Base-by-base conservation (phyloP, 2,329 filamentous ascomycete genomes). In the Cercospora zeina region DNA sequence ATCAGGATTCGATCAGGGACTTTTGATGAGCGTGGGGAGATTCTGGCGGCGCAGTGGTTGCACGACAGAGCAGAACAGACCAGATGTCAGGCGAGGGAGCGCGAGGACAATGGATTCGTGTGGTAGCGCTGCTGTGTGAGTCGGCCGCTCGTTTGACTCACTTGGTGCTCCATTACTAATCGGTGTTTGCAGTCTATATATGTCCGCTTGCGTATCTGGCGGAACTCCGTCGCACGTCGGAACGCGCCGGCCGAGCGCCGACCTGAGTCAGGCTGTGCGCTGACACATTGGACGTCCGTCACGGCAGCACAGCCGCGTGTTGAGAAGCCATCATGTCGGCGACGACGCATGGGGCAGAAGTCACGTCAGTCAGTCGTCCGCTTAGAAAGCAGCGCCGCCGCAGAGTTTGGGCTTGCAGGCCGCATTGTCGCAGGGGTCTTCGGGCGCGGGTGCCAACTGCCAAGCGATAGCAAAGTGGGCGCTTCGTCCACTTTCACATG, bases 21-120 rank as follows among this genome's bases (percentile, higher is more conserved):
- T 45, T 58, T 56, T 58, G 39, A 31, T 19, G n/a, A 39, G 39
- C 37, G 55, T 58, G 55, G 55, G 39, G 55, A 34, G 39, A 45
- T 45, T n/a, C 36, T 47, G 13, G 54, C 21, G 27, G 16, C 14
- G 21, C 21, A 45, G 24, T 45, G 34, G 36, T 14, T 5, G 14
- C 14, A 24, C 31, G 14, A 21, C 47, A 10, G 13, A 7, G 24
- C 47, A 21, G 37, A 3, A 47, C 16, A 21, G 54, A 14, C 13
- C 1, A 31, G 54, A 45, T 39, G 27, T 8, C 31, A 21, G 27
- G 2, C 11, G 39, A 16, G 21, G 14, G 3, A 30, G 47, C 14
- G 2, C 24, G 21, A 21, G 16, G 6, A 10, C 21, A 11, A 30
- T 50, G 47, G 21, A 16, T 50, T 45, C 19, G 39, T 45, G 11